These are phyloP conservation scores for Olyra latifolia DNA, from an alignment of 176 grass and related monocot genomes.

Conservation along the genomic window DNA sequence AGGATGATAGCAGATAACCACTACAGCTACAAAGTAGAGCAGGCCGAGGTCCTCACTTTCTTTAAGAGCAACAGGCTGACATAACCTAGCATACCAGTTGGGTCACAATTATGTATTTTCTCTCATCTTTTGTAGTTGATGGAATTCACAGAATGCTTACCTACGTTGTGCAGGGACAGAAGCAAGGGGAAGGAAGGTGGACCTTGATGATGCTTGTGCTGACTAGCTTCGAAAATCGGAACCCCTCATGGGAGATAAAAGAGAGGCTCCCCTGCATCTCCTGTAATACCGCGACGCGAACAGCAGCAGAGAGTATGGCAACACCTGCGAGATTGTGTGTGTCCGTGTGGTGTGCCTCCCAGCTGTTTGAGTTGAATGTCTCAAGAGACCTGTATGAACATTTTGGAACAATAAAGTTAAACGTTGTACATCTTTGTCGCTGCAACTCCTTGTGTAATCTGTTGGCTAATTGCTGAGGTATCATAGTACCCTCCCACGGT, in stretches of 20 bases:
- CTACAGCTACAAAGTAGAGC: neutral
- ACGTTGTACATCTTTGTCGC: neutral
- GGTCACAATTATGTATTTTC: neutral
- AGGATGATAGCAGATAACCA: neutral
- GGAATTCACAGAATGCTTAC: neutral
- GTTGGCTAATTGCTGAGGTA: slow-evolving; percentile 23
- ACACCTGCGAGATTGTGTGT: too few relatives aligned
- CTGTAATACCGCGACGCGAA: too few relatives aligned
- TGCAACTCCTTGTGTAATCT: neutral
- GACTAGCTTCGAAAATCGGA: neutral
- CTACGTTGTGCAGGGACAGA: neutral
- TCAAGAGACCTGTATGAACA: neutral
- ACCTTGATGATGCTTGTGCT: neutral
- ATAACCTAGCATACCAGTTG: neutral
- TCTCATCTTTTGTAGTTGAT: neutral
- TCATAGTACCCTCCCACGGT: slow-evolving; percentile 99
- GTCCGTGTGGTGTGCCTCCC: neutral
- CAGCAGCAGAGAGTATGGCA: neutral
- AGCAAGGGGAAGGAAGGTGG: neutral
- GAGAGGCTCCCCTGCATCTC: neutral
- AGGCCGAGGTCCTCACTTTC: neutral
- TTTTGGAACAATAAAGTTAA: neutral
- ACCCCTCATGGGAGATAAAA: neutral
- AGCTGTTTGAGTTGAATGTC: neutral
- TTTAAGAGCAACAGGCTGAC: neutral